Evolutionary conservation across 352 stramenopile genomes (phyloP), one percentile per base, ranked within the genome.

Genomic region (Pythium rishiriense): DNA sequence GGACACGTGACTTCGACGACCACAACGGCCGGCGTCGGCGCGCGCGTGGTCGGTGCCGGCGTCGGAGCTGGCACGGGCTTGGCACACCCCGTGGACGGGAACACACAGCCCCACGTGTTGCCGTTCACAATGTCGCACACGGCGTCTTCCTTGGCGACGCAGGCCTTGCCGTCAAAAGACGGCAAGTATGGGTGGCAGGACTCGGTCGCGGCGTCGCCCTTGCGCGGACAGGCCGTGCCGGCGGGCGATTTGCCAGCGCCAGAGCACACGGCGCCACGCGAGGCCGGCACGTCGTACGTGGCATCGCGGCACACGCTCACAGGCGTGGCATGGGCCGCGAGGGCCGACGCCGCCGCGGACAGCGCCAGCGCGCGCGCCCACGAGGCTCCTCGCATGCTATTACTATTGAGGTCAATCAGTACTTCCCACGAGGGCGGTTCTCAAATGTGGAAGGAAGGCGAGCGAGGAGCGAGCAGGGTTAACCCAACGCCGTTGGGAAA

Each of bases 31-130:
- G n/a, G n/a, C n/a, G n/a, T n/a, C n/a, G n/a, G n/a, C n/a, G n/a
- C n/a, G n/a, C n/a, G n/a, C n/a, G n/a, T n/a, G n/a, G n/a, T 59
- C 15, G 31, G 21, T 5, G 52, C 52, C 15, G 52, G 52, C 26
- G 41, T 61, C 19, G 54, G 54, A 22, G 39, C 42, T 2, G 37
- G 22, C 10, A 29, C 24, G 12, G 45, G 57, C 45, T 57, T 68
- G 21, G 63, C 46, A 35, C 61, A 68, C 11, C 61, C 61, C 26
- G 63, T 53, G 15, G 61, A 62, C 39, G 61, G 69, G 45, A 76
- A 73, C n/a, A 53, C 58, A 43, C 69, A 76, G 25, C 69, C 69
- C 69, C 69, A 76, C 4, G 66, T 62, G 11, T 39, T 49, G 37
- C 54, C 51, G 19, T 35, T 54, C 6, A 76, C 52, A 9, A 65